Conservation (phyloP, 139 green algal genomes). For the Chlamydomonas incerta region DNA sequence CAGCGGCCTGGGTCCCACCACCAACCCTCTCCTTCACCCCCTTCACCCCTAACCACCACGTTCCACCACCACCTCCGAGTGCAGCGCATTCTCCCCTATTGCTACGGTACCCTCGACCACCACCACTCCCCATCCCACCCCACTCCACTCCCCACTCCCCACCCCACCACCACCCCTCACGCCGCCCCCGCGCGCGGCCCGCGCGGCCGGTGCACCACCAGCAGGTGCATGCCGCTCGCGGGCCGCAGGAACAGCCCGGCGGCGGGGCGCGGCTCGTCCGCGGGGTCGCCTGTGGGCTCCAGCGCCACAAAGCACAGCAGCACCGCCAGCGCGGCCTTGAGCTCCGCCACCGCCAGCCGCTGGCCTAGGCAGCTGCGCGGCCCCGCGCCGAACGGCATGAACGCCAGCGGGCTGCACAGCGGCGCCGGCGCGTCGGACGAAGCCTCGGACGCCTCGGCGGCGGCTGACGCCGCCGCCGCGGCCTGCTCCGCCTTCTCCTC, state of each 20-base stretch:
- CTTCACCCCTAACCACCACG: too few species aligned
- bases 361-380: slow-evolving; percentile 45
- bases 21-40: too few species aligned
- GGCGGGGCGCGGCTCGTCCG: neutral
- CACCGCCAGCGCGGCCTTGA: slow-evolving; percentile 47
- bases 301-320: slow-evolving; percentile 36
- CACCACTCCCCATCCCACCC: too few species aligned
- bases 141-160: too few species aligned
- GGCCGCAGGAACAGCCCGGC: slow-evolving; percentile 15
- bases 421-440: neutral
- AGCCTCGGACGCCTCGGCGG: neutral
- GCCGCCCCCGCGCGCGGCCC: too few species aligned
- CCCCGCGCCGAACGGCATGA: slow-evolving; percentile 51
- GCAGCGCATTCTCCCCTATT: too few species aligned
- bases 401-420: slow-evolving; percentile 24
- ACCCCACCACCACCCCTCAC: too few species aligned
- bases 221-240: slow-evolving; percentile 5
- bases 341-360: slow-evolving; percentile 29
- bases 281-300: slow-evolving; percentile 1
- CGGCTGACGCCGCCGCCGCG: neutral
- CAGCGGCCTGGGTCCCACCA: too few species aligned
- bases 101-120: too few species aligned
- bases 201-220: slow-evolving; percentile 6
- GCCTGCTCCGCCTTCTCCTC: neutral
- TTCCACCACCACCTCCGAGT: too few species aligned